Evolutionary conservation across 768 basidiomycete genomes (phyloP).

Genomic region (Dendrothele bispora): DNA sequence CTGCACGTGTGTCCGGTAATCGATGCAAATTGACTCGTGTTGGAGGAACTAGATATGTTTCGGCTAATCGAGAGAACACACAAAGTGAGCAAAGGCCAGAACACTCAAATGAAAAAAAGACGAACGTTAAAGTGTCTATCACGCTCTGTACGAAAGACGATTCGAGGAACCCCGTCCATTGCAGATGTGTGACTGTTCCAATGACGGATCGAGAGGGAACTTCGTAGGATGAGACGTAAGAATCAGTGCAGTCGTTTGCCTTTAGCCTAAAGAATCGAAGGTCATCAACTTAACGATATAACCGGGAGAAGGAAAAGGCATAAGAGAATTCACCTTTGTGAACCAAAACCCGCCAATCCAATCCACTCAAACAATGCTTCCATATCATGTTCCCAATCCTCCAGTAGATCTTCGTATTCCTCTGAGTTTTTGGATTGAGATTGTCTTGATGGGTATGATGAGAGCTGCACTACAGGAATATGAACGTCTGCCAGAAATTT

Average conservation of each 20-base stretch:
- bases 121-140: conserved; percentile 45
- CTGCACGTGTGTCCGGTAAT: conserved; percentile 45
- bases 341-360: conserved; percentile 65
- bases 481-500: conserved; percentile 32
- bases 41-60: conserved; percentile 1
- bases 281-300: background rate
- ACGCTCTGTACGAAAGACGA: conserved; percentile 53
- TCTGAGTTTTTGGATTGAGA: too few species aligned
- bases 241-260: conserved; percentile 64
- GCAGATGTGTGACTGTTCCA: conserved; percentile 50
- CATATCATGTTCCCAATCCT: conserved; percentile 51
- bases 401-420: conserved; percentile 31
- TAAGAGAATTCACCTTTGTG: conserved; percentile 51
- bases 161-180: conserved; percentile 61
- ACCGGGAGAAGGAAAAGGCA: background rate
- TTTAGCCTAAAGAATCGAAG: conserved; percentile 40
- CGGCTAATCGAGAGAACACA: too few species aligned
- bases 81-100: background rate
- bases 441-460: conserved; percentile 20
- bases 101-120: background rate
- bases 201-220: conserved; percentile 44
- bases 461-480: conserved; percentile 38
- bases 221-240: conserved; percentile 68
- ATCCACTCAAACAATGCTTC: conserved; percentile 67
- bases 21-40: conserved; percentile 37